Conservation (phyloP, 352 stramenopile species). For the Thalassiosira hispida region DNA sequence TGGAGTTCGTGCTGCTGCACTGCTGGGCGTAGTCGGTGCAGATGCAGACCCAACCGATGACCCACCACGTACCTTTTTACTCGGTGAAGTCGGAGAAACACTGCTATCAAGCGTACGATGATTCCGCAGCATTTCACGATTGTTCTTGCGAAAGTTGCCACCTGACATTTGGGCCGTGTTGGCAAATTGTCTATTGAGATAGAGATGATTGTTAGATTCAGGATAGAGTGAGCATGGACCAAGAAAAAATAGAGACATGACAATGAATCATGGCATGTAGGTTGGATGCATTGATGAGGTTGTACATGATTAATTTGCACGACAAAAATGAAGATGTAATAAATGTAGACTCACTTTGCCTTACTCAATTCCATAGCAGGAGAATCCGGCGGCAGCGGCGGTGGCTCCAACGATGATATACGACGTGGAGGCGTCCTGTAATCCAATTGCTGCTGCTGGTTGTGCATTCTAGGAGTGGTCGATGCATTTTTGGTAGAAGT, state of each 20-base stretch:
- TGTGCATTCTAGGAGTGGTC: no score
- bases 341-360: constrained; percentile 6
- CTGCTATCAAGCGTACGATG: background rate
- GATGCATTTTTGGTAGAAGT: no score
- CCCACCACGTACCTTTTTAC: background rate
- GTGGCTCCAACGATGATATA: background rate
- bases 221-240: background rate
- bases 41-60: background rate
- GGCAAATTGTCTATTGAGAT: background rate
- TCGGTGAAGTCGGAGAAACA: background rate
- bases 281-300: no score
- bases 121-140: background rate
- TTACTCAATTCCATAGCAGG: constrained; percentile 1
- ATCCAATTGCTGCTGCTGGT: background rate
- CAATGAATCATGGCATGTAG: background rate
- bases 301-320: background rate
- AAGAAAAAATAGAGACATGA: background rate
- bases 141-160: background rate
- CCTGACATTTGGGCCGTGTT: background rate
- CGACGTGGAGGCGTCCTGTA: background rate
- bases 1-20: no score
- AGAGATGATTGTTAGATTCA: background rate
- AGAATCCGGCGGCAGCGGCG: background rate
- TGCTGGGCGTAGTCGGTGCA: background rate
- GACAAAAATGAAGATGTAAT: background rate